Conservation (phyloP, 140 eudicot genomes). For the Stevia rebaudiana region DNA sequence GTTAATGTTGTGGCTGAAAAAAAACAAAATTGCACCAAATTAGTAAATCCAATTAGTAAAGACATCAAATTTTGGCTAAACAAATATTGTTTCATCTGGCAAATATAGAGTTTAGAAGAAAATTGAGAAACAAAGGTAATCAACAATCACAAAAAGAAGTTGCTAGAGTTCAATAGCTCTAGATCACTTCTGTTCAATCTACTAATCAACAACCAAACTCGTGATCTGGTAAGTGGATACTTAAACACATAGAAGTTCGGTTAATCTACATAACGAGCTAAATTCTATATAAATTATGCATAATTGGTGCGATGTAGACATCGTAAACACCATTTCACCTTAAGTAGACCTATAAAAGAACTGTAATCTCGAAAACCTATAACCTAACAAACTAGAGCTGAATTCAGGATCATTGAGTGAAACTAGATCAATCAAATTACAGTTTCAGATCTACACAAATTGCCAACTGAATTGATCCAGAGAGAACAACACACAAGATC, state of each 20-base stretch:
- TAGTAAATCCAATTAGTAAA: conserved; percentile 11
- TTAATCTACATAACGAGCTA: conserved; percentile 1
- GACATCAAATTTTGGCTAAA: neutral
- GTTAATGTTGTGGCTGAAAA: conserved; percentile 76
- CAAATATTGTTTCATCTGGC: neutral
- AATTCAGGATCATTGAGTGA: neutral
- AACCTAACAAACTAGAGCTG: neutral
- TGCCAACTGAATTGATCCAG: neutral
- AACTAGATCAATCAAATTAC: neutral
- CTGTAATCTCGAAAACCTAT: neutral
- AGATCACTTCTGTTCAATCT: neutral
- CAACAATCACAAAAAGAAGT: neutral
- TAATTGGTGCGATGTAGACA: conserved; percentile 8
- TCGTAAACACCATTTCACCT: neutral
- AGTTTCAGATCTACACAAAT: conserved; percentile 22
- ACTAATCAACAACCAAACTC: neutral
- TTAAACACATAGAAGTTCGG: neutral
- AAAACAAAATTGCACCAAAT: conserved; percentile 17
- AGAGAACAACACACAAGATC: conserved; percentile 18
- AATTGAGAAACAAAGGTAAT: neutral
- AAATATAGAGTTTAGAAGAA: neutral
- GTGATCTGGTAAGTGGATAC: conserved; percentile 5
- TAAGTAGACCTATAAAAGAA: neutral
- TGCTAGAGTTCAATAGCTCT: neutral
- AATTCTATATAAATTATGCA: neutral